Conservation (phyloP, 257 asterid species). For the Fraxinus quadrangulata region DNA sequence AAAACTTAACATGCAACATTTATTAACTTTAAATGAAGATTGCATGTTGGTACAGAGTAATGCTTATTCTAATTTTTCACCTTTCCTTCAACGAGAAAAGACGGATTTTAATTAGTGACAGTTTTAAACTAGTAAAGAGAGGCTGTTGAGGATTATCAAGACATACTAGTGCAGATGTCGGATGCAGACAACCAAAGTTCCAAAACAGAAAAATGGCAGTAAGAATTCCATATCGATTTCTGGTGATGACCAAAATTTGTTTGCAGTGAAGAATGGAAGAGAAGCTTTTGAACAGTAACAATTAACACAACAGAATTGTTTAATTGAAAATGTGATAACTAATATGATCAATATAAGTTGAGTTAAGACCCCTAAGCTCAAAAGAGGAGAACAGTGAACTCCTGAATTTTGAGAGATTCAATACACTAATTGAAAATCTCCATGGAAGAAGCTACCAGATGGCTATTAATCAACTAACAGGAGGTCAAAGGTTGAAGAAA, state of each 20-base stretch:
- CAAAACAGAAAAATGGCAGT: background rate
- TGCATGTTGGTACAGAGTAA: background rate
- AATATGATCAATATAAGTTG: background rate
- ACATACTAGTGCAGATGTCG: background rate
- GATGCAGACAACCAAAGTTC: background rate
- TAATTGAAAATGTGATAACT: background rate
- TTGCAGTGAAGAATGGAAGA: background rate
- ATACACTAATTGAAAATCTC: background rate
- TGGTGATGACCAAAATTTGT: background rate
- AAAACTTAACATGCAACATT: background rate
- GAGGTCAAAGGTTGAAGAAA: background rate
- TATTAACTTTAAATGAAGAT: too few species aligned
- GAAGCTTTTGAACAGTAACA: background rate
- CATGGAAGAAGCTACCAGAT: background rate
- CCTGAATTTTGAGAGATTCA: background rate
- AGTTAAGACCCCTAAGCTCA: background rate
- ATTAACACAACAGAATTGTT: background rate
- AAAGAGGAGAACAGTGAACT: background rate
- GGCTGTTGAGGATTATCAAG: background rate
- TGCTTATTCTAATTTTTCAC: background rate
- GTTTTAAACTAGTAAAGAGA: background rate
- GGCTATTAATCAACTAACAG: background rate
- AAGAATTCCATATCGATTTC: background rate
- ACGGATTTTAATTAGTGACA: too few species aligned
- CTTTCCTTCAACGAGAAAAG: background rate